These are phyloP conservation scores for Beauveria australis DNA, from an alignment of 2,329 filamentous ascomycete species.

Conservation along the genomic window DNA sequence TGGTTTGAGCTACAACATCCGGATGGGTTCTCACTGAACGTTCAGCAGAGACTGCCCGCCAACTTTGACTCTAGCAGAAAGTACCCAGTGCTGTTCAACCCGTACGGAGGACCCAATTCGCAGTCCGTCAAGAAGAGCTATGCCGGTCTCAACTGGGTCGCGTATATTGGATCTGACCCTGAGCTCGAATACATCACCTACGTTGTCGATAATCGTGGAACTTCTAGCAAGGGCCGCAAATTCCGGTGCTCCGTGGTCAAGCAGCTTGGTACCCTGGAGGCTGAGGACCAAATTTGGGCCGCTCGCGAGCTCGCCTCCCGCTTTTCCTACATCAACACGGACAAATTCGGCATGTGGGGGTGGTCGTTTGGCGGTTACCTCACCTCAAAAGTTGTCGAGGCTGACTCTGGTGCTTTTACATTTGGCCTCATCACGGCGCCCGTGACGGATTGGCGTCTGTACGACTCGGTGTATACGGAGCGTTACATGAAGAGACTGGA, in stretches of 20 bases:
- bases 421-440: slow-evolving; percentile 57
- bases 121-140: slow-evolving; percentile 54
- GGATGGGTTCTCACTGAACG: slow-evolving; percentile 52
- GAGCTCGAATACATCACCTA: slow-evolving; percentile 61
- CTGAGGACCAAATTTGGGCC: slow-evolving; percentile 60
- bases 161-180: slow-evolving; percentile 58
- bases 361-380: slow-evolving; percentile 64
- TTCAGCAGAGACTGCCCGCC: slow-evolving; percentile 56
- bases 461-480: slow-evolving; percentile 65
- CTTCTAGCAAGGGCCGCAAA: slow-evolving; percentile 53
- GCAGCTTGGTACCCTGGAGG: slow-evolving; percentile 55
- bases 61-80: slow-evolving; percentile 55
- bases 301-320: slow-evolving; percentile 45
- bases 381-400: slow-evolving; percentile 57
- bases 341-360: slow-evolving; percentile 58
- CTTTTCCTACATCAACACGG: slow-evolving; percentile 45
- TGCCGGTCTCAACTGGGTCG: slow-evolving; percentile 46
- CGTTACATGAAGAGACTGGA: slow-evolving; percentile 60
- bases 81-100: slow-evolving; percentile 59
- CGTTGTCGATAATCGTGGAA: slow-evolving; percentile 61
- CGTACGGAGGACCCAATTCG: slow-evolving; percentile 59
- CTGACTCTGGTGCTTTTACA: slow-evolving; percentile 51
- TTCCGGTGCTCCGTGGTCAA: slow-evolving; percentile 51
- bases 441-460: slow-evolving; percentile 62
- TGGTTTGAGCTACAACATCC: slow-evolving; percentile 56